Conservation (phyloP, 2,329 filamentous ascomycete genomes). For the Cercospora brassicicola region DNA sequence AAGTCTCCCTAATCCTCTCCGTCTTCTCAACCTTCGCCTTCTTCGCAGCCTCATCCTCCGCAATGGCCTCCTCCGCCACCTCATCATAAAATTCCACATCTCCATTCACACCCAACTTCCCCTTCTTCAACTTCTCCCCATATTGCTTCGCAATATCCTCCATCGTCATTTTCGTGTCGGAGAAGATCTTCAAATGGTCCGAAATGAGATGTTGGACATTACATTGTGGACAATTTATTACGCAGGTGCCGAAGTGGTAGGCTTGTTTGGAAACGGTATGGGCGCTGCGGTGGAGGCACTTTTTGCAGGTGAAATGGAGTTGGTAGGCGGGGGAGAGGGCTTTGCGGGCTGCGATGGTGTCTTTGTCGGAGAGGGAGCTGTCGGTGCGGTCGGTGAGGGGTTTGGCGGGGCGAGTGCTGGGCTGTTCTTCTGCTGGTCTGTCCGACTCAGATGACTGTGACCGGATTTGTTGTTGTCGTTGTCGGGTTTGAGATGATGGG, state of each 20-base stretch:
- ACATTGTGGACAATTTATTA: constrained; percentile 86
- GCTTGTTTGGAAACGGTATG: constrained; percentile 91
- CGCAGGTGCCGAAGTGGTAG: constrained; percentile 84
- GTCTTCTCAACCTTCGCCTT: neutral
- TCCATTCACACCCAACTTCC: constrained; percentile 71
- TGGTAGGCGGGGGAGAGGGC: constrained; percentile 69
- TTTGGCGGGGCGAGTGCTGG: neutral
- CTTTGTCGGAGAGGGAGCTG: constrained; percentile 27
- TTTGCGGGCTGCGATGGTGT: constrained; percentile 44
- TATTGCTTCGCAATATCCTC: constrained; percentile 76
- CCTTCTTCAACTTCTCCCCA: constrained; percentile 71
- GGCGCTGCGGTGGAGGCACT: constrained; percentile 72
- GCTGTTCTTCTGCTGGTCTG: neutral
- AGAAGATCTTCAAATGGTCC: constrained; percentile 84
- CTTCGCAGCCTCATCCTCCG: constrained; percentile 6
- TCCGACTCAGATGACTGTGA: constrained; percentile 16
- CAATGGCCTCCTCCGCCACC: constrained; percentile 35
- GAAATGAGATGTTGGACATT: constrained; percentile 86
- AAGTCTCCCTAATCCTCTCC: neutral
- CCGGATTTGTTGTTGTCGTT: constrained; percentile 18
- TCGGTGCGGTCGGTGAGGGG: constrained; percentile 36
- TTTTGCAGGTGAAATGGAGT: constrained; percentile 85
- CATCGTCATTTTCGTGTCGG: constrained; percentile 66
- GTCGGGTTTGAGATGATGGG: constrained; percentile 8
- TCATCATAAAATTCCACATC: constrained; percentile 93